These are phyloP conservation scores for Symbiodinium pilosum DNA, from an alignment of 73 alveolate species.

Conservation along the genomic window DNA sequence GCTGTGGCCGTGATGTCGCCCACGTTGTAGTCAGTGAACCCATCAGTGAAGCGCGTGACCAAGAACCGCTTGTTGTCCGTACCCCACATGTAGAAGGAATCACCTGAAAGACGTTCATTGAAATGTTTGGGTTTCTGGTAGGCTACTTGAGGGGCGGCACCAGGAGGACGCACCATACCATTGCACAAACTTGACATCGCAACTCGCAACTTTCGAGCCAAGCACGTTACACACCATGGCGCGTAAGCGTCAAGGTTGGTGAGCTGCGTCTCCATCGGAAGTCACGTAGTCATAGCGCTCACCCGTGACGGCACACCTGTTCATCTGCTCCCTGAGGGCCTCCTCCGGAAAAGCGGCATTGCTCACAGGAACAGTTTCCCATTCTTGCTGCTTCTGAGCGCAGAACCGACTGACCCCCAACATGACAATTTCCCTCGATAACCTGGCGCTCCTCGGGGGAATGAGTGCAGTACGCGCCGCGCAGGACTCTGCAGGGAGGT, in stretches of 20 bases:
- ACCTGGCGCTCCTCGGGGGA: not conserved
- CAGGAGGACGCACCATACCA: not conserved
- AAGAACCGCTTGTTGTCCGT: not conserved
- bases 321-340: not conserved
- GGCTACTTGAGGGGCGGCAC: not conserved
- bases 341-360: not conserved
- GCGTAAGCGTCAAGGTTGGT: not conserved
- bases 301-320: not conserved
- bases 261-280: not conserved
- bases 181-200: not conserved
- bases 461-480: not conserved
- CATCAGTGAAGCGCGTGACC: not conserved
- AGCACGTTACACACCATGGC: not conserved
- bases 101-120: not conserved
- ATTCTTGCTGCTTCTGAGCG: not conserved
- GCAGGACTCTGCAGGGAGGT: not conserved
- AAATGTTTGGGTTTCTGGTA: not conserved
- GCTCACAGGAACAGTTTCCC: not conserved
- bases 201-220: not conserved
- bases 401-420: not conserved
- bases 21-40: not conserved
- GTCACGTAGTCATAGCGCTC: not conserved
- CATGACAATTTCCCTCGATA: not conserved
- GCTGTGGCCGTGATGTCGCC: too few species aligned
- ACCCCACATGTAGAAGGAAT: not conserved